Evolutionary conservation across 208 protist species (phyloP).

Genomic region (Herpetomonas samuelpessoai): DNA sequence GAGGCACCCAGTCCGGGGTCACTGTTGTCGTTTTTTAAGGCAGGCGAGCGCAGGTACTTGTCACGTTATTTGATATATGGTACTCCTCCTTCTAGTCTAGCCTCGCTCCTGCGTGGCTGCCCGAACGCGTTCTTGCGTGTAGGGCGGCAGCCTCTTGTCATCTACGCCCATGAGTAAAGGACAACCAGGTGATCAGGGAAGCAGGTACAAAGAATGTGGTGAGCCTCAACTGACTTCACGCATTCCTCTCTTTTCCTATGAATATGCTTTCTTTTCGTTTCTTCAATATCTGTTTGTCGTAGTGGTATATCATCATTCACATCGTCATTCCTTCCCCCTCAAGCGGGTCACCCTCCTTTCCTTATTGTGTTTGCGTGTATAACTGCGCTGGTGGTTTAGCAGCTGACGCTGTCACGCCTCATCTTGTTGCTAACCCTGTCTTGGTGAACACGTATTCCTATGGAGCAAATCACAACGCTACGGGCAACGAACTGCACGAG

Average conservation of each 20-base stretch:
- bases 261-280: slow-evolving; percentile 18
- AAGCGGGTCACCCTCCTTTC: slow-evolving; percentile 6
- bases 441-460: background rate
- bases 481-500: slow-evolving; percentile 40
- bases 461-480: slow-evolving; percentile 38
- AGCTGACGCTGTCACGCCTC: background rate
- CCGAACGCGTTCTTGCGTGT: too few species aligned
- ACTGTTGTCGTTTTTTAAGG: too few species aligned
- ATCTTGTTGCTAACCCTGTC: background rate
- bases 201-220: background rate
- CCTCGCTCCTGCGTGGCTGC: too few species aligned
- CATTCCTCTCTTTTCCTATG: slow-evolving; percentile 19
- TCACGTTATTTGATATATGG: too few species aligned
- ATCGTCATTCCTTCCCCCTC: slow-evolving; percentile 7
- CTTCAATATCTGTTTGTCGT: slow-evolving; percentile 15
- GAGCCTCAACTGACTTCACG: too few species aligned
- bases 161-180: too few species aligned
- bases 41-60: too few species aligned
- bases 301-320: slow-evolving; percentile 5
- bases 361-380: slow-evolving; percentile 7
- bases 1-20: too few species aligned
- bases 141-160: too few species aligned
- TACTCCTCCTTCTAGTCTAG: too few species aligned
- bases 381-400: too few species aligned
- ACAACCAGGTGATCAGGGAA: too few species aligned